Base-by-base conservation (phyloP, 2,329 filamentous ascomycete species). In the Aspergillus versicolor region DNA sequence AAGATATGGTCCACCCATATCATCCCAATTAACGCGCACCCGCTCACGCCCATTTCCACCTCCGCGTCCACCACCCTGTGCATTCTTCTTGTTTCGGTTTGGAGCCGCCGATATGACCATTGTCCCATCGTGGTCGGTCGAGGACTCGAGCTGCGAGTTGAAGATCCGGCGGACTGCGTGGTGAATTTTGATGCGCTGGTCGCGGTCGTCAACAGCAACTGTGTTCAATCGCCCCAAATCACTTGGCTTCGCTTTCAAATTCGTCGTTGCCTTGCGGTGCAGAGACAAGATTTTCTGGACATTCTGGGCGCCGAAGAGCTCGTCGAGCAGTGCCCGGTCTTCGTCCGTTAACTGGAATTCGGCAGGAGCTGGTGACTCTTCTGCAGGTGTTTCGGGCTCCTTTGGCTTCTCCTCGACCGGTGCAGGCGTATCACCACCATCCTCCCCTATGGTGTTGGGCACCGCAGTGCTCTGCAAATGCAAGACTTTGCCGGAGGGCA, bases 91-190 rank as follows among this genome's bases (percentile, higher is more conserved):
- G 56, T 71, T 70, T 15, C 70, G 65, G 41, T 73, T 71, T 12
- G 70, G 59, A 19, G 74, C 66, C 30, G 82, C 76, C 32, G 81
- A 81, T 61, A 89, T 81, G n/a, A 79, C 75, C 54, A 90, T 84
- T 6, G 80, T 81, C 24, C 90, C 89, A 46, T 90, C 84, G 57
- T 88, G 85, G 59, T 88, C 84, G 45, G 92, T 95, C 17, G 79
- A 80, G 1, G 91, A 95, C 57, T 96, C 90, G 50, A 96, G 81
- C 55, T 85, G 83, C 3, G 87, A 88, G n/a, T 80, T 79, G 73
- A 96, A 96, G 59, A 96, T 88, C 41, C 88, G 87, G 24, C 92
- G 89, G 45, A 96, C 79, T 8, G 80, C 77, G 62, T 84, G 77
- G 69, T 91, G 88, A 7, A 89, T 82, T 60, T 82, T 77, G 38